Base-by-base conservation (phyloP, 805 yeast species). In the Candida maesae region DNA sequence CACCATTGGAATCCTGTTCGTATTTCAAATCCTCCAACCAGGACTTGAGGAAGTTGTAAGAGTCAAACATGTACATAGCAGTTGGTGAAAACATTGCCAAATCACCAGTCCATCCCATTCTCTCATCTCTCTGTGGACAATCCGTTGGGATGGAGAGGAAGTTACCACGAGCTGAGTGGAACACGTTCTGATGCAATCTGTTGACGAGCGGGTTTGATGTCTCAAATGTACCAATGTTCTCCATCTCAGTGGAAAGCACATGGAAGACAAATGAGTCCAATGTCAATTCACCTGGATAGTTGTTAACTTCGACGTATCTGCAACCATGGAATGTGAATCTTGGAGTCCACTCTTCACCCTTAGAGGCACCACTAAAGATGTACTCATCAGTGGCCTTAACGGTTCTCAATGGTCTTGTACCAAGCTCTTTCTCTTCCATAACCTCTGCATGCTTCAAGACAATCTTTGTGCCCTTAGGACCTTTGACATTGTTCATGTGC, bases 81-180 rank as follows among this genome's bases (percentile, higher is more conserved):
- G 53, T 49, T 36, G 53, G 53, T 1, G 51, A 47, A 38, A 46
- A 49, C 2, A 36, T 42, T 5, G 53, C 53, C 33, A 49, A 46
- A 24, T 49, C 53, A 40, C 53, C 53, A 5, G 46, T 34, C 53
- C 53, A 49, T 8, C 53, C 53, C 50, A 49, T 46, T 35, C 53
- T 44, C 28, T 49, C 53, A 26, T 49, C 53, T 42, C 53, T 46
- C 26, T 49, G 53, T 26, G 53, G 53, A 36, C 53, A 49, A 31
- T 49, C 53, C 1, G 44, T 6, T 11, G 50, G 52, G 17, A 49
- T 44, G 7, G 47, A 42, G 7, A 47, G 26, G 28, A 44, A 49
- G 34, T 49, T 49, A 29, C 52, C 52, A 37, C 50, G 45, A 1
- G 52, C 41, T 6, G 46, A 41, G 20, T 49, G 47, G 39, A 38